Evolutionary conservation across 257 asterid genomes (phyloP), one percentile per base, ranked within the genome.

Genomic region (Marsdenia floribunda): DNA sequence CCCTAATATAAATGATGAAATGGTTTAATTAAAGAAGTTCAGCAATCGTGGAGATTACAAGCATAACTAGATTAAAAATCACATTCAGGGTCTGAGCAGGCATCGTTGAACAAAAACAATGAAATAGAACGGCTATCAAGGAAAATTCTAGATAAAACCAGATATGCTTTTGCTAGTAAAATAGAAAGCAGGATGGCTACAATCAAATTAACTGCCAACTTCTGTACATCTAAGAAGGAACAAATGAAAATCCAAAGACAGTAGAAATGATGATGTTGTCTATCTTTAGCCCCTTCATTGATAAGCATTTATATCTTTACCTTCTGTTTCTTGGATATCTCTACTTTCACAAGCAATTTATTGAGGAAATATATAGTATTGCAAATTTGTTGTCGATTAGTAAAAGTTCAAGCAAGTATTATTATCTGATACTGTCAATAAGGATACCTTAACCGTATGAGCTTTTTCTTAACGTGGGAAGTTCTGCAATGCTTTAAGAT

Each of bases 1-100:
- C 61, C 73, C 80, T 24, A 61, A 76, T 46, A 73, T 58, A 70
- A 59, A 76, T 73, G 73, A 58, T 68, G 75, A 71, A 61, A 50
- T 37, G 40, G 70, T 78, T 80, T 72, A 68, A 68, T 72, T 11
- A 58, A 74, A 83, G 68, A 58, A 71, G 44, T 29, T 58, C 59
- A 67, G 47, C 33, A 76, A 37, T 52, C 38, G 63, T 35, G 42
- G 46, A n/a, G 35, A 37, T 52, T 52, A 12, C 55, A 66, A 71
- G 72, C 69, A 81, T 21, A 54, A 26, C 38, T 63, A 46, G 35
- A 64, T 57, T 50, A 49, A 44, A 40, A 26, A 29, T 35, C 22
- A 9, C 61, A 57, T 24, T 63, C 33, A 33, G 54, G 57, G 50
- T 3, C 6, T 38, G 21, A 35, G 24, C 22, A n/a, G 37, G 66